Evolutionary conservation across 331 rosid genomes (phyloP).

Genomic region (Acacia pycnantha): DNA sequence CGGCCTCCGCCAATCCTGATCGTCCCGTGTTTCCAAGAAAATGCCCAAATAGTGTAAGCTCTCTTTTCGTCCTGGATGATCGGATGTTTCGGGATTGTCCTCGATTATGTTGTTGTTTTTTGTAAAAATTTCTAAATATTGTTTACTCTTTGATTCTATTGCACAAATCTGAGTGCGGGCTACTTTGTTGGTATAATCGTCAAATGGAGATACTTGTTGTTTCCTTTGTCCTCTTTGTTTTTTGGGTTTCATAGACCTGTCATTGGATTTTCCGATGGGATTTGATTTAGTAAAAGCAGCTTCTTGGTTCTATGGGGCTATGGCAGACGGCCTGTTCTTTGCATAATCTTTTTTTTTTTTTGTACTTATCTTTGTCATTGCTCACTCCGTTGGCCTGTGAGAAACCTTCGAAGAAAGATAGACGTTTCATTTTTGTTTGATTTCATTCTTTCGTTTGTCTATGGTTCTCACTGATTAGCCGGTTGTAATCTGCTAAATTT

Average conservation of each 20-base stretch:
- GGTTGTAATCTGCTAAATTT: background rate
- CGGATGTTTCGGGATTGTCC: background rate
- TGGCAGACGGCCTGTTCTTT: background rate
- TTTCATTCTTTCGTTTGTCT: background rate
- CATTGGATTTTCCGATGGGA: constrained; percentile 2
- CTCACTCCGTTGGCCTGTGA: constrained; percentile 1
- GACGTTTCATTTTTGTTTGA: background rate
- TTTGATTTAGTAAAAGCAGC: background rate
- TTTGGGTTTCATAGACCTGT: background rate
- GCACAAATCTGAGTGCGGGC: background rate
- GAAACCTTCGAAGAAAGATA: background rate
- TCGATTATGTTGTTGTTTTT: background rate
- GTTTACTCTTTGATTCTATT: background rate
- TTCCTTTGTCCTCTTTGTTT: background rate
- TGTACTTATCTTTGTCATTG: background rate
- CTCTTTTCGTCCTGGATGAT: background rate
- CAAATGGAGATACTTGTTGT: background rate
- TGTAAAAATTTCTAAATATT: background rate
- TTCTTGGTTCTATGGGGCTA: background rate
- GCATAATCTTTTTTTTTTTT: background rate
- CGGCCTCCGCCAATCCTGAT: background rate
- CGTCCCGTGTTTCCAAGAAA: background rate
- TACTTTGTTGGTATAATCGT: constrained; percentile 1
- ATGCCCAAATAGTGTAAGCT: background rate
- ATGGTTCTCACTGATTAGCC: background rate